Evolutionary conservation across 2,329 filamentous ascomycete species (phyloP), one percentile per base, ranked within the genome.

Genomic region (Penicillium fuscoglaucum): DNA sequence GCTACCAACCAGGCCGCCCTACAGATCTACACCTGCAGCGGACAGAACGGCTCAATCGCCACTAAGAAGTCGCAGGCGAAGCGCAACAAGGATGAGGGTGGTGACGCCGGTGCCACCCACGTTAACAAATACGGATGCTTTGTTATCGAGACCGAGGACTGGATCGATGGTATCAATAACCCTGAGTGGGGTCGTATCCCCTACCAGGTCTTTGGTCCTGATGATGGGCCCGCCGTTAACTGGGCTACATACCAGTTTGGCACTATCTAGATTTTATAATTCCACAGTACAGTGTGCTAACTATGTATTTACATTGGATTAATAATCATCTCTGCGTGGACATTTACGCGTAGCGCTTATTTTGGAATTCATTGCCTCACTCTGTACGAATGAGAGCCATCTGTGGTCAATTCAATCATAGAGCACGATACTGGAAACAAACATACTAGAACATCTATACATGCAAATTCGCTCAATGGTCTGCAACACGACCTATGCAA

Each of bases 151-250:
- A 90, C 95, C 13, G 86, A 97, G 81, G 92, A 95, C 74, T 97
- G 87, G 85, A 96, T 97, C 70, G 93, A 96, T 72, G 92, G 83
- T 28, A 95, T 98, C 78, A 97, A 96, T 78, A 85, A 96, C 67
- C 93, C 93, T 0, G 85, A 91, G 75, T 97, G 93, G 93, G 86
- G 86, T 59, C 84, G 93, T 55, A 76, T 69, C 31, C 55, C 68
- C 1, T 73, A 72, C 61, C 75, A 79, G 68, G 70, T 80, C 60
- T 79, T 73, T 60, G 72, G 74, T 8, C 74, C 76, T 15, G 67
- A 71, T 28, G 73, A 76, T 43, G 72, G 66, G 1, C 77, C 78
- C 10, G 71, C 71, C 6, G 62, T 79, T 19, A 79, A 79, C 64
- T 74, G 68, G 68, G 77, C 77, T 52, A 78, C 74, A 6, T 80